phyloP scores from a whole-genome alignment of 2,329 filamentous ascomycete genomes.

The Microsporum canis region DNA sequence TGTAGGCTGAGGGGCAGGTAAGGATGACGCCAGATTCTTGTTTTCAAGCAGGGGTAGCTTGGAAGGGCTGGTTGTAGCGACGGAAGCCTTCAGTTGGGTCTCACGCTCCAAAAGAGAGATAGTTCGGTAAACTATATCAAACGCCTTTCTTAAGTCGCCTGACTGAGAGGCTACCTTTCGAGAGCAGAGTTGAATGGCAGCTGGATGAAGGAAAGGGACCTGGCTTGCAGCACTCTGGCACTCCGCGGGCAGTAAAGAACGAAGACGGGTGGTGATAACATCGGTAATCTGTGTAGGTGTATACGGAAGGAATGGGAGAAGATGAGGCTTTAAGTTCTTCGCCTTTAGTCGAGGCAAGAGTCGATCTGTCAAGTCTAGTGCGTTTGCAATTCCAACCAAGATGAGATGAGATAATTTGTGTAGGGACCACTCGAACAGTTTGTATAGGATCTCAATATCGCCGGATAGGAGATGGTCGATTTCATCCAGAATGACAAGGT shows the following conservation, averaged over 20 bases:
- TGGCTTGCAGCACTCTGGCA: conserved; percentile 29
- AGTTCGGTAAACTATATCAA: conserved; percentile 82
- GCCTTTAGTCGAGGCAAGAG: conserved; percentile 89
- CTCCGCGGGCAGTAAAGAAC: conserved; percentile 51
- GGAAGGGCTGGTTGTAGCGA: conserved; percentile 48
- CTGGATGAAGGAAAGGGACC: conserved; percentile 83
- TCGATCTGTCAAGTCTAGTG: conserved; percentile 86
- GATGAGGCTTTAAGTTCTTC: conserved; percentile 76
- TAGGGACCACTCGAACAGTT: conserved; percentile 93
- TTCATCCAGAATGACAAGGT: conserved; percentile 83
- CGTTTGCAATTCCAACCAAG: conserved; percentile 74
- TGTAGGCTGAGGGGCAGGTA: conserved; percentile 35
- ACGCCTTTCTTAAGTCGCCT: conserved; percentile 86
- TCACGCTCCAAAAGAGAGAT: conserved; percentile 83
- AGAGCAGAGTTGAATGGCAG: conserved; percentile 84
- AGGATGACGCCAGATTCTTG: conserved; percentile 55
- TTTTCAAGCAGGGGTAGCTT: conserved; percentile 74
- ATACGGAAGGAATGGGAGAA: conserved; percentile 89
- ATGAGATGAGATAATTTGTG: conserved; percentile 60
- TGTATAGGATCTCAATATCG: conserved; percentile 80
- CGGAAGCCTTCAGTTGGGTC: conserved; percentile 53
- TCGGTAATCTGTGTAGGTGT: conserved; percentile 74
- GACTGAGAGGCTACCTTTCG: conserved; percentile 92
- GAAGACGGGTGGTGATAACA: conserved; percentile 75
- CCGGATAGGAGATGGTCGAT: conserved; percentile 87